These are phyloP conservation scores for Amauroascus niger DNA, from an alignment of 2,329 filamentous ascomycete genomes.

Conservation along the genomic window DNA sequence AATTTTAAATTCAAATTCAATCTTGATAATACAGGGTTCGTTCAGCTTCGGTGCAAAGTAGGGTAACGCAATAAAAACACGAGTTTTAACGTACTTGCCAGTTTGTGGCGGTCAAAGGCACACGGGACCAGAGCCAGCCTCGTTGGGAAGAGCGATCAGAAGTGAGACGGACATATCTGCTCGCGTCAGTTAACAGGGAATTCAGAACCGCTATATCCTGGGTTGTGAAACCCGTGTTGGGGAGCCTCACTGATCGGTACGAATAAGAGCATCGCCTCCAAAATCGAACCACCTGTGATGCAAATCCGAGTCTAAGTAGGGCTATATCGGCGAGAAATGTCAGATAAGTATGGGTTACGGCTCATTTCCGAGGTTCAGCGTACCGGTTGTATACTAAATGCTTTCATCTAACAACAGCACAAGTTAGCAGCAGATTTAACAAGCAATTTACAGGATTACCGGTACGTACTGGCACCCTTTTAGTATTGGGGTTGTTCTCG, in stretches of 20 bases:
- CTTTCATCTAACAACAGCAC: constrained; percentile 55
- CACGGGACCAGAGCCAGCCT: constrained; percentile 88
- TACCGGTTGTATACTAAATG: constrained; percentile 73
- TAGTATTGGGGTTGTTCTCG: constrained; percentile 47
- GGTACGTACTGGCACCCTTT: constrained; percentile 54
- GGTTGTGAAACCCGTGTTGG: not conserved
- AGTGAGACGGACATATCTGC: constrained; percentile 82
- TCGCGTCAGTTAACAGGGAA: constrained; percentile 18
- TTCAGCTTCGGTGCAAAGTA: not conserved
- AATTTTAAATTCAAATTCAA: constrained; percentile 92
- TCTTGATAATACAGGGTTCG: constrained; percentile 34
- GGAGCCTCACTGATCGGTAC: constrained; percentile 48
- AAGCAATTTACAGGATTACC: not conserved
- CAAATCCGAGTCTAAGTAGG: constrained; percentile 96
- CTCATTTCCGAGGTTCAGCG: constrained; percentile 31
- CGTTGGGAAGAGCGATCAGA: constrained; percentile 82
- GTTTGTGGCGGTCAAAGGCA: constrained; percentile 92
- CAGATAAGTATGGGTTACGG: not conserved
- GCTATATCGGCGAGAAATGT: constrained; percentile 43
- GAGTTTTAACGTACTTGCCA: constrained; percentile 58
- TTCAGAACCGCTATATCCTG: not conserved
- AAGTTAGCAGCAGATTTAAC: constrained; percentile 10
- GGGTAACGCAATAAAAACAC: not conserved
- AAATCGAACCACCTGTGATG: constrained; percentile 99
- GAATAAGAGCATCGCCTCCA: constrained; percentile 84